Conservation (phyloP, 495 filamentous ascomycete species). For the Tuber microsphaerosporum region DNA sequence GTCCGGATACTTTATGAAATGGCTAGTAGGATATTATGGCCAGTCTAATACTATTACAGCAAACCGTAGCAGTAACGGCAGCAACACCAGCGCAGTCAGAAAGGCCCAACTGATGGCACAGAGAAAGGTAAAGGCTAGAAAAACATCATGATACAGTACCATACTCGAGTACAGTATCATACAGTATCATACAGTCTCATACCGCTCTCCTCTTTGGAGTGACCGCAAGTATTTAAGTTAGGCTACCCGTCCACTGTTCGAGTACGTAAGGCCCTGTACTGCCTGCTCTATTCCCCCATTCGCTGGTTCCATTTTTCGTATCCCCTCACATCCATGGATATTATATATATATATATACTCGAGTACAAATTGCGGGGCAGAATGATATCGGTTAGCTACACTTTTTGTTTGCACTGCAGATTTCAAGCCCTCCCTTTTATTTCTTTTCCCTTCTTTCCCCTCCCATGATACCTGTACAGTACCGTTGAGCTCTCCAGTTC, state of each 20-base stretch:
- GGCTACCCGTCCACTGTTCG: not conserved
- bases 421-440: not conserved
- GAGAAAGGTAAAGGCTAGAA: not conserved
- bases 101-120: not conserved
- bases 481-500: not conserved
- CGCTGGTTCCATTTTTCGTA: not conserved
- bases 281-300: not conserved
- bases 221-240: not conserved
- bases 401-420: not conserved
- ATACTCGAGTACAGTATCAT: too few species aligned
- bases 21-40: not conserved
- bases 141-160: too few species aligned
- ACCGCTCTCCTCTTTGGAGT: not conserved
- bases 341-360: too few species aligned
- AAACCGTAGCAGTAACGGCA: not conserved
- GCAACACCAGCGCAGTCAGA: not conserved
- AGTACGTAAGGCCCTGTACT: too few species aligned
- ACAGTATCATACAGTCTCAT: not conserved
- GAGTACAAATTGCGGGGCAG: not conserved
- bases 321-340: not conserved
- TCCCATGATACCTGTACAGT: not conserved
- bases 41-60: not conserved
- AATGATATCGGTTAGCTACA: not conserved
- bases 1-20: too few species aligned
- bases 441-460: not conserved